These are phyloP conservation scores for Phytophthora rubi DNA, from an alignment of 352 stramenopile species.

Conservation along the genomic window DNA sequence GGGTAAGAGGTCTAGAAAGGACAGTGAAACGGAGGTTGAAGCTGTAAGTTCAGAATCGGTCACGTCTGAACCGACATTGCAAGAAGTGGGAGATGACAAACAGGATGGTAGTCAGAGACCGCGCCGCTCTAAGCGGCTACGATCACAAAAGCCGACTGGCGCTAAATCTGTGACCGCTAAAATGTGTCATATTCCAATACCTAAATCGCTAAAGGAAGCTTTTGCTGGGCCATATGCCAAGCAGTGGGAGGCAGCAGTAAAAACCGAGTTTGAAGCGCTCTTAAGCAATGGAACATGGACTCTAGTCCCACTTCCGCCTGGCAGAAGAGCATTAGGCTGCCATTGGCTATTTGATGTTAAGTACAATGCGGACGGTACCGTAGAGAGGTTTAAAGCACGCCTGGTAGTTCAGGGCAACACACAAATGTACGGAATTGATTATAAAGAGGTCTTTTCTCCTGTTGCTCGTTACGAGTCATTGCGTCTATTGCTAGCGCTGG, in stretches of 20 bases:
- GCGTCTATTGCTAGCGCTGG: not conserved
- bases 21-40: not conserved
- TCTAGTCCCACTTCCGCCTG: not conserved
- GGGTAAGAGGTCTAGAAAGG: not conserved
- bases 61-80: not conserved
- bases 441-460: slow-evolving; percentile 9
- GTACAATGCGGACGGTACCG: not conserved
- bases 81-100: not conserved
- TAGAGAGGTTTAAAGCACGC: not conserved
- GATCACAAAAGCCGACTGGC: not conserved
- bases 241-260: not conserved
- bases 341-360: slow-evolving; percentile 21
- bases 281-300: not conserved
- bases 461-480: slow-evolving; percentile 14
- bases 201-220: not conserved
- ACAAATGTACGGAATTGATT: slow-evolving; percentile 21
- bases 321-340: slow-evolving; percentile 3
- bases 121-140: not conserved
- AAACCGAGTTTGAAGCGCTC: not conserved
- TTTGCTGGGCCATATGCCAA: not conserved
- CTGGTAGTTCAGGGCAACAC: slow-evolving; percentile 1
- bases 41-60: not conserved
- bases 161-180: not conserved
- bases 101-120: not conserved
- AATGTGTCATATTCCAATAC: not conserved